Evolutionary conservation across 2,329 filamentous ascomycete genomes (phyloP).

Genomic region (Nakataea oryzae): DNA sequence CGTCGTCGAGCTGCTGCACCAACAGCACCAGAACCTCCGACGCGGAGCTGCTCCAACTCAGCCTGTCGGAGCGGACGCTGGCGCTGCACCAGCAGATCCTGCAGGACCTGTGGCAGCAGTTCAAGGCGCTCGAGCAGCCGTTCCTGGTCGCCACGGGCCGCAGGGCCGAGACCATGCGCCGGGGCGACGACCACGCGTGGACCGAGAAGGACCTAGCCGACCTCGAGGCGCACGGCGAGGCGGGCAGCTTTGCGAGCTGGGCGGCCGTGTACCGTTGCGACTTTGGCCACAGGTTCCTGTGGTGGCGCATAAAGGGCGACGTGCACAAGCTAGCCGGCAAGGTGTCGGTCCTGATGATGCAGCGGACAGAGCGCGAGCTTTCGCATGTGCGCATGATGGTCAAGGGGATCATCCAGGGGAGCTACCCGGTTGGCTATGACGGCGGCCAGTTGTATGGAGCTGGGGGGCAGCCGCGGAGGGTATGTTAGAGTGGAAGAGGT

Average conservation of each 20-base stretch:
- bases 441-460: not conserved
- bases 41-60: conserved; percentile 4
- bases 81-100: conserved; percentile 10
- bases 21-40: not conserved
- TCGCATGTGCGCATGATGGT: conserved; percentile 10
- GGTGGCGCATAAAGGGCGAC: conserved; percentile 10
- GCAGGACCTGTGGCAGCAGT: conserved; percentile 10
- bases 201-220: conserved; percentile 7
- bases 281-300: conserved; percentile 10
- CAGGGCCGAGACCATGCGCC: conserved; percentile 7
- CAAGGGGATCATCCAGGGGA: conserved; percentile 6
- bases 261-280: conserved; percentile 8
- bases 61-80: conserved; percentile 10
- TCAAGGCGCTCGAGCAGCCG: conserved; percentile 11
- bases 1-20: too few relatives aligned
- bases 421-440: not conserved
- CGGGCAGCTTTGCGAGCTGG: conserved; percentile 6
- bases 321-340: conserved; percentile 8
- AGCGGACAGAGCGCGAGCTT: conserved; percentile 10
- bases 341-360: conserved; percentile 10
- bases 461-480: not conserved
- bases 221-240: conserved; percentile 6
- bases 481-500: not conserved
- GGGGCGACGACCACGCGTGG: conserved; percentile 5
- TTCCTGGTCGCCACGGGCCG: conserved; percentile 7